Conservation (phyloP, 2,329 filamentous ascomycete species). For the Annulohypoxylon truncatum region DNA sequence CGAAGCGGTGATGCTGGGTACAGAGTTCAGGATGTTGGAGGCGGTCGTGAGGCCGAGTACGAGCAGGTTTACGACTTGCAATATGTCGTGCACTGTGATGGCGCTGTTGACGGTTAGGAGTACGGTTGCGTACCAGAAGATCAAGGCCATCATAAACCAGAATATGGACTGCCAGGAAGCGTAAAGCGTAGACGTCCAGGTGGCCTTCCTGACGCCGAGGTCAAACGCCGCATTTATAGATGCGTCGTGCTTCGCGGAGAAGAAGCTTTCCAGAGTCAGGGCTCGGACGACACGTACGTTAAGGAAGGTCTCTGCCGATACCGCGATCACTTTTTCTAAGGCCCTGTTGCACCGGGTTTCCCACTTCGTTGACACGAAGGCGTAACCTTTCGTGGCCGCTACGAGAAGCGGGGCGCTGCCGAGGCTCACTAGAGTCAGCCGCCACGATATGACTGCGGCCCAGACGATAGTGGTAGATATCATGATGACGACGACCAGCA, state of each 20-base stretch:
- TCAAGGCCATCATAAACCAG: conserved; percentile 78
- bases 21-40: conserved; percentile 74
- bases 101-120: conserved; percentile 64
- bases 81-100: conserved; percentile 66
- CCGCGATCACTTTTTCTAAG: conserved; percentile 67
- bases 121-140: conserved; percentile 84
- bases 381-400: conserved; percentile 72
- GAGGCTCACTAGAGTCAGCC: conserved; percentile 81
- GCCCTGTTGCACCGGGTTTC: conserved; percentile 75
- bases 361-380: conserved; percentile 75
- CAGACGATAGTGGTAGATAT: conserved; percentile 76
- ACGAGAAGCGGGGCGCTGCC: conserved; percentile 75
- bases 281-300: conserved; percentile 84
- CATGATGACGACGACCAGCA: conserved; percentile 76
- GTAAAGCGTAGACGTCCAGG: conserved; percentile 76
- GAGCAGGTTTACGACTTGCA: conserved; percentile 83
- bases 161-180: conserved; percentile 81
- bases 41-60: conserved; percentile 85
- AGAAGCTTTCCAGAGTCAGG: conserved; percentile 78
- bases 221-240: conserved; percentile 64
- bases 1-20: conserved; percentile 84
- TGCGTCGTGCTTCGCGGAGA: conserved; percentile 70
- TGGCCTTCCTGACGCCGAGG: conserved; percentile 73
- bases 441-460: conserved; percentile 81
- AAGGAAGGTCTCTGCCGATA: conserved; percentile 79